Percentiles rank a stretch among this genome's conserved stretches.
Conservation (phyloP, 805 yeast genomes). For the Wickerhamomyces pijperi region DNA sequence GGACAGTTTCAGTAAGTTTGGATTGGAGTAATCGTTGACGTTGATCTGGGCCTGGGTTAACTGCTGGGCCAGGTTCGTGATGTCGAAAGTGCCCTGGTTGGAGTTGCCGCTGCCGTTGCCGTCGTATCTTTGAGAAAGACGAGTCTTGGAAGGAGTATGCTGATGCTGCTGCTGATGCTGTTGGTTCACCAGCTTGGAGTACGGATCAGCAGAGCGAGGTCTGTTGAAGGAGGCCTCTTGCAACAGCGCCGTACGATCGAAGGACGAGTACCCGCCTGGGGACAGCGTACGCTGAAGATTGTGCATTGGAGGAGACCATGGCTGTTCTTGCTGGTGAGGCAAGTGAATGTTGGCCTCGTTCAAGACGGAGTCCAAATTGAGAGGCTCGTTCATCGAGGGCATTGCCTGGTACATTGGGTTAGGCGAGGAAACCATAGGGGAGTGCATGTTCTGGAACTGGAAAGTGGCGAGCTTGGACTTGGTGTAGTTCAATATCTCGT, state of each 20-base stretch:
- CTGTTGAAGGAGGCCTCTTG: slow-evolving; percentile 20
- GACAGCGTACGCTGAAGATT: slow-evolving; percentile 22
- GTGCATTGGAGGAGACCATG: slow-evolving; percentile 21
- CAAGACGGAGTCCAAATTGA: slow-evolving; percentile 28
- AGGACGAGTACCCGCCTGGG: slow-evolving; percentile 11
- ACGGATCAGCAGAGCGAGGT: slow-evolving; percentile 33
- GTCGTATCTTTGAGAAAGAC: background rate
- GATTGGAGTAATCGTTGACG: slow-evolving; percentile 12
- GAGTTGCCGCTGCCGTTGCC: slow-evolving; percentile 4
- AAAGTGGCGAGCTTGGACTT: slow-evolving; percentile 33
- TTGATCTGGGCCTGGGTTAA: slow-evolving; percentile 12
- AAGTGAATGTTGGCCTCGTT: slow-evolving; percentile 12
- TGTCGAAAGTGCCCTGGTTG: slow-evolving; percentile 14
- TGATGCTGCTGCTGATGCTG: background rate
- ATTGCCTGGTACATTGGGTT: slow-evolving; percentile 10
- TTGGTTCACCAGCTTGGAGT: slow-evolving; percentile 9
- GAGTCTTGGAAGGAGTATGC: background rate
- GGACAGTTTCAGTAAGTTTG: slow-evolving; percentile 46
- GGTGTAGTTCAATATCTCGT: slow-evolving; percentile 39
- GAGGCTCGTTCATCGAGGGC: slow-evolving; percentile 22
- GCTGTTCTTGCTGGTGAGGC: slow-evolving; percentile 28
- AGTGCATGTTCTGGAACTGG: slow-evolving; percentile 4
- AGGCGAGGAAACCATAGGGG: no score
- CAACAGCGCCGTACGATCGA: slow-evolving; percentile 10
- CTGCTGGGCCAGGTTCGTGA: slow-evolving; percentile 19